Evolutionary conservation across 148 eudicot species (phyloP).

Genomic region (Vaccinium macrocarpon): DNA sequence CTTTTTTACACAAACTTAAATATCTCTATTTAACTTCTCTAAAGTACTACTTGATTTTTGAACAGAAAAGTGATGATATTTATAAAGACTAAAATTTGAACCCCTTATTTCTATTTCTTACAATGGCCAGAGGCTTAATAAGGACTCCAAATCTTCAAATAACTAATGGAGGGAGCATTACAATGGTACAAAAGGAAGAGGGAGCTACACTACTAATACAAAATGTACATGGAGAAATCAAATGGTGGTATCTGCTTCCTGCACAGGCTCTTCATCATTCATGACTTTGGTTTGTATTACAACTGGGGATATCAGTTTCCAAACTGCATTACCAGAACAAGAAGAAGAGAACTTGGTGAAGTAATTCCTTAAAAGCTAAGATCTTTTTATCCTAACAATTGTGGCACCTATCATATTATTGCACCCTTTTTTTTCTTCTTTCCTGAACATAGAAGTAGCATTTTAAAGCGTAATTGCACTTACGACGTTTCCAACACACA

Average conservation of each 20-base stretch:
- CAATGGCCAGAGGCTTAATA: neutral
- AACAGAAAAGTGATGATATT: neutral
- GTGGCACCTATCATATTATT: neutral
- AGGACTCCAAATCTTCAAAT: neutral
- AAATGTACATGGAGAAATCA: neutral
- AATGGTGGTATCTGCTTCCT: constrained; percentile 22
- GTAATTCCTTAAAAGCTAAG: neutral
- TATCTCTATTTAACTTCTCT: too few species aligned
- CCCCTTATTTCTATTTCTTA: neutral
- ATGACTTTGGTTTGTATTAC: constrained; percentile 54
- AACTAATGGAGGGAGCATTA: neutral
- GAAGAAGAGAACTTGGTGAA: neutral
- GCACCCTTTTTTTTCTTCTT: too few species aligned
- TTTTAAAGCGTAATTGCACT: too few species aligned
- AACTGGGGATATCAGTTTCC: constrained; percentile 80
- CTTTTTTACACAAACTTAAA: neutral
- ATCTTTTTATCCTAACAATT: neutral
- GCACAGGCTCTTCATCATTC: constrained; percentile 53
- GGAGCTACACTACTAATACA: neutral
- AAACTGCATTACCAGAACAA: constrained; percentile 44
- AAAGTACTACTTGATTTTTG: neutral
- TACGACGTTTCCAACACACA: too few species aligned
- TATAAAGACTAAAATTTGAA: neutral
- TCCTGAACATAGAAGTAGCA: too few species aligned
- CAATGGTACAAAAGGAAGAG: neutral